These are phyloP conservation scores for Austroboletus niveus DNA, from an alignment of 1,284 basidiomycete species.

Conservation along the genomic window DNA sequence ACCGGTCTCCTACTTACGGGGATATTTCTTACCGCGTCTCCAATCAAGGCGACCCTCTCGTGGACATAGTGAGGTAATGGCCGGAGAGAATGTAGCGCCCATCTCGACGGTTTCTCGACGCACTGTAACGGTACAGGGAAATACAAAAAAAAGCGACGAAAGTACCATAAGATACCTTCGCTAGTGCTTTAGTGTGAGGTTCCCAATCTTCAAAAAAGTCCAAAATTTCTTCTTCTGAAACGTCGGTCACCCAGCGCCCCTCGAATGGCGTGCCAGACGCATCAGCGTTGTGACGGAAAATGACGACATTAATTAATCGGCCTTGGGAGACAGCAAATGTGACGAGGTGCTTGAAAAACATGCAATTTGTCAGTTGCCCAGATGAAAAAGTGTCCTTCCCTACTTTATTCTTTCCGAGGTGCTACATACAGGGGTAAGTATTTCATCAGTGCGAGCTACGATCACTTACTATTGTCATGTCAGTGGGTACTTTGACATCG, in stretches of 20 bases:
- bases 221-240: slow-evolving; percentile 29
- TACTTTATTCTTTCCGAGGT: slow-evolving; percentile 43
- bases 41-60: slow-evolving; percentile 33
- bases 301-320: slow-evolving; percentile 42
- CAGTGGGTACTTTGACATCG: slow-evolving; percentile 33
- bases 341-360: slow-evolving; percentile 38
- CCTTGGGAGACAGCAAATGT: slow-evolving; percentile 45
- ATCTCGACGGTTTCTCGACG: slow-evolving; percentile 23
- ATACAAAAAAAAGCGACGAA: background rate
- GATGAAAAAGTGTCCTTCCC: slow-evolving; percentile 13
- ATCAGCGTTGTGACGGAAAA: slow-evolving; percentile 33
- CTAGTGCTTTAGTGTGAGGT: slow-evolving; percentile 38
- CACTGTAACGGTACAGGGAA: slow-evolving; percentile 9
- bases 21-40: slow-evolving; percentile 32
- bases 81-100: slow-evolving; percentile 31
- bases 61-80: slow-evolving; percentile 31
- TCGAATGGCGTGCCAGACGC: slow-evolving; percentile 37
- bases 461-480: slow-evolving; percentile 35
- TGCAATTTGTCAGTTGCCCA: background rate
- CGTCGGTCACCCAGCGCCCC: slow-evolving; percentile 37
- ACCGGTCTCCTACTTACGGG: background rate
- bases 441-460: background rate
- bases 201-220: slow-evolving; percentile 42
- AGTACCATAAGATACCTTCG: slow-evolving; percentile 31
- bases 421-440: slow-evolving; percentile 28